Evolutionary conservation across 169 alveolate species (phyloP), one percentile per base, ranked within the genome.

Genomic region (Plasmodium yoelii): DNA sequence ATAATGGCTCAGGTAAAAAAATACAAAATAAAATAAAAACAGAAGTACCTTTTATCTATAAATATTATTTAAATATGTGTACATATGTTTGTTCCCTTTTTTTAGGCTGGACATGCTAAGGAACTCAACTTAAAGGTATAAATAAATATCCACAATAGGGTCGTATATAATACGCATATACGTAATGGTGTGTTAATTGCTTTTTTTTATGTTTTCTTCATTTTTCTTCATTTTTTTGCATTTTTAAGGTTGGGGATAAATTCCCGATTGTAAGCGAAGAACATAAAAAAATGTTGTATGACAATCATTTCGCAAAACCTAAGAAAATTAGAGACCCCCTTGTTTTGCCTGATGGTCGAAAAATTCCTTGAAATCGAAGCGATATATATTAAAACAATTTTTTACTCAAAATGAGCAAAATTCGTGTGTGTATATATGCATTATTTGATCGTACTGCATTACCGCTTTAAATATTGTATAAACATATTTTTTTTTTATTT

Each of bases 281-380:
- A 26, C 65, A 65, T 12, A 82, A 82, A 60, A 82, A 56, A 42
- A 42, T 19, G 12, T 67, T 88, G 59, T 92, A 51, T 80, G 96
- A 93, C 69, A 93, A 93, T 88, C 90, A 87, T 59, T 93, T 93
- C 73, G 93, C 91, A 61, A 90, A 59, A 24, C 95, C 95, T 55
- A 93, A 92, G 86, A 87, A 93, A 70, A 51, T 89, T 15, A 87
- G 96, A 53, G 88, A 87, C 46, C 93, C 87, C 1, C 73, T 93
- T 47, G 88, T 84, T 57, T 86, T 93, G 28, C 96, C 96, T 9
- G 95, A 92, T 61, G 96, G 96, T 24, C 68, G 92, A 28, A 87
- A 71, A 56, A 60, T 77, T 19, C 90, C 90, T 6, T 82, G 10
- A 67, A 49, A 24, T 47, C 5, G 7, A 34, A 34, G 42, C 7